These are phyloP conservation scores for Penicillium taxi DNA, from an alignment of 495 filamentous ascomycete species.

Conservation along the genomic window DNA sequence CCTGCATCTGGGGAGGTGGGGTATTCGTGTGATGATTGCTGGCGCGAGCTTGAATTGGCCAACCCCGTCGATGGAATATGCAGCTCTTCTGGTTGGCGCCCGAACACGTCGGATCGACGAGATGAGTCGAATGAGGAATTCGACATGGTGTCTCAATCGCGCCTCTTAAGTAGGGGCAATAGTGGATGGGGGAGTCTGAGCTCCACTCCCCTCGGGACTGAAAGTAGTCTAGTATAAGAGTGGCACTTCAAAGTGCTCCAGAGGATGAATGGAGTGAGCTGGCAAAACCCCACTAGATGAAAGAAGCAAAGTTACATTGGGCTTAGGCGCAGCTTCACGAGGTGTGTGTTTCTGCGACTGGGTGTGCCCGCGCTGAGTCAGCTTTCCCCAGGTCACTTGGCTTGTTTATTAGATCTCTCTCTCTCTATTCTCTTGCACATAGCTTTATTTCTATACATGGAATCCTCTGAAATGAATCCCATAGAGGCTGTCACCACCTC, in stretches of 20 bases:
- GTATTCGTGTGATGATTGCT: conserved; percentile 47
- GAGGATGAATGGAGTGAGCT: neutral
- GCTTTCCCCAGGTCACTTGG: conserved; percentile 6
- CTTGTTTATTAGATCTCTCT: neutral
- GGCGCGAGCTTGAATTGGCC: conserved; percentile 33
- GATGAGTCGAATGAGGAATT: conserved; percentile 48
- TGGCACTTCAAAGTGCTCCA: conserved; percentile 7
- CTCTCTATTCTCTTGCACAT: neutral
- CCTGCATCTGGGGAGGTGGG: conserved; percentile 31
- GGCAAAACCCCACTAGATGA: conserved; percentile 3
- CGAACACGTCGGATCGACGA: conserved; percentile 43
- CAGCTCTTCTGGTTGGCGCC: conserved; percentile 62
- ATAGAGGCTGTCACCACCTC: conserved; percentile 21
- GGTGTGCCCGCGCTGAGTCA: conserved; percentile 14
- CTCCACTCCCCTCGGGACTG: conserved; percentile 17
- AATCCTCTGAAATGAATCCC: conserved; percentile 5
- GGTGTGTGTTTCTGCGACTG: conserved; percentile 3
- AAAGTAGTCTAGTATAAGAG: conserved; percentile 3
- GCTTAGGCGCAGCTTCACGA: conserved; percentile 5
- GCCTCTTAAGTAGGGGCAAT: conserved; percentile 10
- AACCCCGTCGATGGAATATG: conserved; percentile 59
- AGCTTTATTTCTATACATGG: no score
- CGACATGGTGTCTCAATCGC: conserved; percentile 28
- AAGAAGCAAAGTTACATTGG: conserved; percentile 2
- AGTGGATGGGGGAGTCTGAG: conserved; percentile 13